phyloP scores from a whole-genome alignment of 2,329 filamentous ascomycete species.

The Venturia pyrina region DNA sequence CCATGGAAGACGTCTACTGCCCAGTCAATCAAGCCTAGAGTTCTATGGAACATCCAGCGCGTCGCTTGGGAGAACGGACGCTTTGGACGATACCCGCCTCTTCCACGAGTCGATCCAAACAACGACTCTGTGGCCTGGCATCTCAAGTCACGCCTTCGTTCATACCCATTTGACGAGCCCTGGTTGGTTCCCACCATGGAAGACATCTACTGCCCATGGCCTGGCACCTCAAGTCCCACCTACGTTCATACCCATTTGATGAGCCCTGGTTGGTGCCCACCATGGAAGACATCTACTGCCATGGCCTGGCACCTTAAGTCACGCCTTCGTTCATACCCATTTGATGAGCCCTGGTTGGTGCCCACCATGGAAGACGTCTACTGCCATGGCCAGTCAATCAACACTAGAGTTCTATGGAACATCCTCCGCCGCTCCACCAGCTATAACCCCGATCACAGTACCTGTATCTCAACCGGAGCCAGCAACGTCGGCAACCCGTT shows the following conservation, averaged over 20 bases:
- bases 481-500: background rate
- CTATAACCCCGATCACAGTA: too few species aligned
- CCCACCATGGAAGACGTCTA: slow-evolving; percentile 7
- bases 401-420: too few species aligned
- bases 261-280: slow-evolving; percentile 7
- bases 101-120: slow-evolving; percentile 6
- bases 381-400: background rate
- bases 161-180: slow-evolving; percentile 6
- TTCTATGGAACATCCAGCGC: background rate
- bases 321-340: background rate
- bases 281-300: slow-evolving; percentile 1
- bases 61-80: slow-evolving; percentile 9
- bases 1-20: slow-evolving; percentile 3
- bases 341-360: slow-evolving; percentile 9
- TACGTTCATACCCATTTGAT: slow-evolving; percentile 6
- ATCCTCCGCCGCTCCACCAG: too few species aligned
- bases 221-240: background rate
- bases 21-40: background rate
- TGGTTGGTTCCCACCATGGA: slow-evolving; percentile 9
- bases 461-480: too few species aligned
- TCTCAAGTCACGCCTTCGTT: background rate
- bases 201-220: slow-evolving; percentile 1
- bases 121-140: slow-evolving; percentile 6
- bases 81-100: slow-evolving; percentile 8
- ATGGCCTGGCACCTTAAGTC: background rate